Evolutionary conservation across 495 filamentous ascomycete genomes (phyloP).

Genomic region (Neurospora sublineolata): DNA sequence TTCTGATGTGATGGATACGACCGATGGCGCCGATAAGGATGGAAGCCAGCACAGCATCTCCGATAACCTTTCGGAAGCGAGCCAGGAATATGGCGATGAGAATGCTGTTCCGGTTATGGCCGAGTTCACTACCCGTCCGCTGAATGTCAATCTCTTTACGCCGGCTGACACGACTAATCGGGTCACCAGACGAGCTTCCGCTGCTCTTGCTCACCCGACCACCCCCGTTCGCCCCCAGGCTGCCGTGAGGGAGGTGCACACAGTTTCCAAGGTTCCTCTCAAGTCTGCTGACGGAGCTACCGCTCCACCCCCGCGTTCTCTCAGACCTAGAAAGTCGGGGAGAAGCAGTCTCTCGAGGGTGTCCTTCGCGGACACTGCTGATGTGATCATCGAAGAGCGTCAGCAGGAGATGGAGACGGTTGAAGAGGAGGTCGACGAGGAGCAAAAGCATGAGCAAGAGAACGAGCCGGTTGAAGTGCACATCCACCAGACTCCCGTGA

Average conservation of each 20-base stretch:
- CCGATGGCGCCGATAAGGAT: background rate
- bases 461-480: constrained; percentile 7
- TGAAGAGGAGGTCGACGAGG: constrained; percentile 16
- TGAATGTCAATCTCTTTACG: background rate
- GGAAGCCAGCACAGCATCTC: constrained; percentile 14
- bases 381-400: background rate
- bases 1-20: background rate
- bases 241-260: constrained; percentile 40
- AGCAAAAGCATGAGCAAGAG: constrained; percentile 10
- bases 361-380: background rate
- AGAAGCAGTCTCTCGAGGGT: constrained; percentile 40
- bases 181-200: background rate
- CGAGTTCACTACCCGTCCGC: background rate
- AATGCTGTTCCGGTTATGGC: constrained; percentile 36
- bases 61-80: constrained; percentile 42
- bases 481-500: constrained; percentile 4
- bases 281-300: constrained; percentile 55
- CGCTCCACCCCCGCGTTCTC: constrained; percentile 25
- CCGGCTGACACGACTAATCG: background rate
- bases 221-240: constrained; percentile 27
- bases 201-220: constrained; percentile 5
- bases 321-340: background rate
- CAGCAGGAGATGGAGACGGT: background rate
- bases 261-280: constrained; percentile 64
- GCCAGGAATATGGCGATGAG: constrained; percentile 53